Conservation (phyloP, 2,329 filamentous ascomycete species). For the Nemania sp. region DNA sequence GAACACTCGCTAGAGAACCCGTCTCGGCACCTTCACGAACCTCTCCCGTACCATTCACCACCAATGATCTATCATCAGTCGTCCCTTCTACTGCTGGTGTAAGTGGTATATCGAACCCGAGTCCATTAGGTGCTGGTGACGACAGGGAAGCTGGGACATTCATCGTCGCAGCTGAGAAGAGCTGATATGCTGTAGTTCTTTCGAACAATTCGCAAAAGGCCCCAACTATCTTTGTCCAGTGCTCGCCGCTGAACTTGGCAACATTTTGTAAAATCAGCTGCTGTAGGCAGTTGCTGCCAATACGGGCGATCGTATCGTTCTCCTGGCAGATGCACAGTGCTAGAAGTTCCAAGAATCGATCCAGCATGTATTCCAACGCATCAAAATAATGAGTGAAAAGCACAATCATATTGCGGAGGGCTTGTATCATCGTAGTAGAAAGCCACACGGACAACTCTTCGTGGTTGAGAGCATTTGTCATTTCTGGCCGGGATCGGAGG, state of each 20-base stretch:
- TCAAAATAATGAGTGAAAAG: conserved; percentile 99
- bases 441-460: conserved; percentile 98
- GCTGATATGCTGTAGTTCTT: conserved; percentile 88
- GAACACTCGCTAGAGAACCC: conserved; percentile 39
- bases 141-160: conserved; percentile 57
- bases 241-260: conserved; percentile 80
- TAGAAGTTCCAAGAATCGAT: conserved; percentile 92
- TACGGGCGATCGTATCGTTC: conserved; percentile 96
- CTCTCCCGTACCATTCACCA: conserved; percentile 60
- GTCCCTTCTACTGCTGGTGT: conserved; percentile 47
- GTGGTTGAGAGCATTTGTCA: conserved; percentile 92
- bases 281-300: conserved; percentile 97
- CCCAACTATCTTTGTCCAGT: conserved; percentile 94
- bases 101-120: conserved; percentile 53
- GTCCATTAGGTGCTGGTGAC: conserved; percentile 56
- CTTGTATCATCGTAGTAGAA: conserved; percentile 99
- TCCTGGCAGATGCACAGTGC: conserved; percentile 98
- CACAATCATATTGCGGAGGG: conserved; percentile 95
- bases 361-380: conserved; percentile 94
- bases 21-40: conserved; percentile 44
- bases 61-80: conserved; percentile 60
- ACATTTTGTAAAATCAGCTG: conserved; percentile 97
- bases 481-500: conserved; percentile 91
- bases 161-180: conserved; percentile 81
- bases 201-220: conserved; percentile 96